These are phyloP conservation scores for Fusarium virguliforme DNA, from an alignment of 2,329 filamentous ascomycete species.

Conservation along the genomic window DNA sequence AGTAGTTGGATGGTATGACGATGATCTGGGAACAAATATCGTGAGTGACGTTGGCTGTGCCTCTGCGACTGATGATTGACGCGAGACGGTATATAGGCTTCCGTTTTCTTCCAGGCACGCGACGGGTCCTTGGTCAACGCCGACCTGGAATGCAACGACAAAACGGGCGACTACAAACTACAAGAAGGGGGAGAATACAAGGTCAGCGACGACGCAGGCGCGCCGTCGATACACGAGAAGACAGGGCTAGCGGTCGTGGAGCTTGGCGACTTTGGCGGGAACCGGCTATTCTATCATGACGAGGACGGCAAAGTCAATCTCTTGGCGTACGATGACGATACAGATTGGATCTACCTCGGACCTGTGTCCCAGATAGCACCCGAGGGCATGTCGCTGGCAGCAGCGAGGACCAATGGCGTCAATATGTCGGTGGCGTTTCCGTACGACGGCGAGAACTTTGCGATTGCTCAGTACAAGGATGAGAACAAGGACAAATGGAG, in stretches of 20 bases:
- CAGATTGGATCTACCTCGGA: conserved; percentile 41
- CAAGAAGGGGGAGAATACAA: conserved; percentile 15
- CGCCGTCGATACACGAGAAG: conserved; percentile 39
- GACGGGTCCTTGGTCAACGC: conserved; percentile 35
- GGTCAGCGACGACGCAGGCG: conserved; percentile 22
- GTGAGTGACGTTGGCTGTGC: conserved; percentile 12
- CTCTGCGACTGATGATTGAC: neutral
- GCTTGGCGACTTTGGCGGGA: conserved; percentile 39
- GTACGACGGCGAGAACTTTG: conserved; percentile 36
- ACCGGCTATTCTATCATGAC: conserved; percentile 42
- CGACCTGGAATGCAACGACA: conserved; percentile 32
- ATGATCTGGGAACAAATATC: conserved; percentile 33
- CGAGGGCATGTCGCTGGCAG: conserved; percentile 22
- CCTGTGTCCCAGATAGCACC: conserved; percentile 33
- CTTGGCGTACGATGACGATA: conserved; percentile 44
- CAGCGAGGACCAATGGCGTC: conserved; percentile 25
- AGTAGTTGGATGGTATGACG: conserved; percentile 37
- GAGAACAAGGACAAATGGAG: conserved; percentile 18
- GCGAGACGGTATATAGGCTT: conserved; percentile 15
- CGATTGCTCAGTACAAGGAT: conserved; percentile 10
- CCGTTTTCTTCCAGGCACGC: conserved; percentile 37
- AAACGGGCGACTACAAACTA: conserved; percentile 34
- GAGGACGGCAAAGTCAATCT: conserved; percentile 33
- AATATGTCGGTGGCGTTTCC: conserved; percentile 42
- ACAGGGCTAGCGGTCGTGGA: conserved; percentile 38